Percentiles rank a stretch among this genome's conserved stretches.
phyloP scores from a whole-genome alignment of 1,139 yeast species.

The Arxiozyma heterogenica region DNA sequence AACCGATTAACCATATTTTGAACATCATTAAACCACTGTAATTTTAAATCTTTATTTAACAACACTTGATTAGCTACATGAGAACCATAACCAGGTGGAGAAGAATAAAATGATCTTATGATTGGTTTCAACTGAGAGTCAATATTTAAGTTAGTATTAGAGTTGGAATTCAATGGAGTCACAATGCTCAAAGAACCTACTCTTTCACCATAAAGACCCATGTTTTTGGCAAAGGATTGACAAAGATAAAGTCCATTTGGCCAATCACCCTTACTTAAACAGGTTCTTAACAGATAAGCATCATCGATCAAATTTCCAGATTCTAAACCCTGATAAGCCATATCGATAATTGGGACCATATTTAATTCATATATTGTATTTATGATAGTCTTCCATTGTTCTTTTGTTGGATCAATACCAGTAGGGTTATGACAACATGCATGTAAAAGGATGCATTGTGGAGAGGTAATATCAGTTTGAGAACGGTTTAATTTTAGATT shows the following conservation, averaged over 20 bases:
- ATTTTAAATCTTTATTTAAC: constrained; percentile 49
- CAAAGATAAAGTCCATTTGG: constrained; percentile 53
- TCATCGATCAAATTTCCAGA: constrained; percentile 54
- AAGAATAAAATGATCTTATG: constrained; percentile 81
- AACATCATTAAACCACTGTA: constrained; percentile 75
- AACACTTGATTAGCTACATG: constrained; percentile 75
- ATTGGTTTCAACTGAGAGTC: constrained; percentile 66
- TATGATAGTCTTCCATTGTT: constrained; percentile 70
- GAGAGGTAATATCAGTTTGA: constrained; percentile 43
- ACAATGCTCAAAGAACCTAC: constrained; percentile 66
- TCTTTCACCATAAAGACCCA: constrained; percentile 95
- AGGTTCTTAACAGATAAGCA: constrained; percentile 38
- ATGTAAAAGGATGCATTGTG: constrained; percentile 59
- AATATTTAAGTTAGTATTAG: constrained; percentile 33
- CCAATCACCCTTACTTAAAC: constrained; percentile 28
- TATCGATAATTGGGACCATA: constrained; percentile 71
- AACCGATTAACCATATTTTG: constrained; percentile 69
- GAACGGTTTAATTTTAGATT: constrained; percentile 34
- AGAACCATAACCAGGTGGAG: constrained; percentile 93
- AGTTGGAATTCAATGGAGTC: constrained; percentile 33
- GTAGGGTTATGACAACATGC: constrained; percentile 98
- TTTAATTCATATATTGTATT: constrained; percentile 46
- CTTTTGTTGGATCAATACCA: constrained; percentile 76
- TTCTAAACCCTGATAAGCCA: constrained; percentile 93
- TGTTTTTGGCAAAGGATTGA: constrained; percentile 92